Conservation (phyloP, 2,329 filamentous ascomycete genomes). For the Bisporella sp. region DNA sequence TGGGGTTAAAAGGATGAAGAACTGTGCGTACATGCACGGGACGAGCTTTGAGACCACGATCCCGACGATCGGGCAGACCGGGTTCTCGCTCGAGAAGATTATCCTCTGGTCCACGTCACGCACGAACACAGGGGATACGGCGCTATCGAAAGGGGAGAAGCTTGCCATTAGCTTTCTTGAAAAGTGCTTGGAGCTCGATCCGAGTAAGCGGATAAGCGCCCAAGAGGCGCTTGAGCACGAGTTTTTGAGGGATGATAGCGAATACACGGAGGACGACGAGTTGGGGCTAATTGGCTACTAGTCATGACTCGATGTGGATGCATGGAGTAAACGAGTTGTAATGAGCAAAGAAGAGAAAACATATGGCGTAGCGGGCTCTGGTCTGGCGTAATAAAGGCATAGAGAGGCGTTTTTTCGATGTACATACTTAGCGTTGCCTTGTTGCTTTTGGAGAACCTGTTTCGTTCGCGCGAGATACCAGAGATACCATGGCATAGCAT, state of each 20-base stretch:
- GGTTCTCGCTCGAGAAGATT: constrained; percentile 87
- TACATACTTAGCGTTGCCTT: constrained; percentile 10
- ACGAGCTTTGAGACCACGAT: constrained; percentile 90
- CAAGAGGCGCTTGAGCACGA: constrained; percentile 66
- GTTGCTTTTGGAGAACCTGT: constrained; percentile 1
- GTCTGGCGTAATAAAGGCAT: constrained; percentile 6
- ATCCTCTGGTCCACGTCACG: constrained; percentile 90
- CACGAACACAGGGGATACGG: constrained; percentile 44
- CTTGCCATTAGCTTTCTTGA: constrained; percentile 67
- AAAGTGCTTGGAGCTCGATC: constrained; percentile 70
- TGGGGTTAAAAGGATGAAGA: constrained; percentile 75
- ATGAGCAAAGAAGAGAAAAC: too few relatives aligned
- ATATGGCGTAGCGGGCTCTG: too few relatives aligned
- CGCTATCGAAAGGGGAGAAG: constrained; percentile 60
- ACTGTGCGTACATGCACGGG: constrained; percentile 76
- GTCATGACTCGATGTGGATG: constrained; percentile 8
- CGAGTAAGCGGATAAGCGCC: constrained; percentile 65
- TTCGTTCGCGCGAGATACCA: constrained; percentile 2
- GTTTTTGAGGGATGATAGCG: constrained; percentile 52
- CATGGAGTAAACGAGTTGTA: neutral
- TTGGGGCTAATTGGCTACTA: constrained; percentile 33
- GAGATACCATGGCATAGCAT: constrained; percentile 14
- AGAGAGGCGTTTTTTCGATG: constrained; percentile 8
- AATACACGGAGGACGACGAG: constrained; percentile 41
- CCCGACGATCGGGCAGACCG: constrained; percentile 78